These are phyloP conservation scores for Poteriospumella lacustris DNA, from an alignment of 108 stramenopile genomes.

Conservation along the genomic window DNA sequence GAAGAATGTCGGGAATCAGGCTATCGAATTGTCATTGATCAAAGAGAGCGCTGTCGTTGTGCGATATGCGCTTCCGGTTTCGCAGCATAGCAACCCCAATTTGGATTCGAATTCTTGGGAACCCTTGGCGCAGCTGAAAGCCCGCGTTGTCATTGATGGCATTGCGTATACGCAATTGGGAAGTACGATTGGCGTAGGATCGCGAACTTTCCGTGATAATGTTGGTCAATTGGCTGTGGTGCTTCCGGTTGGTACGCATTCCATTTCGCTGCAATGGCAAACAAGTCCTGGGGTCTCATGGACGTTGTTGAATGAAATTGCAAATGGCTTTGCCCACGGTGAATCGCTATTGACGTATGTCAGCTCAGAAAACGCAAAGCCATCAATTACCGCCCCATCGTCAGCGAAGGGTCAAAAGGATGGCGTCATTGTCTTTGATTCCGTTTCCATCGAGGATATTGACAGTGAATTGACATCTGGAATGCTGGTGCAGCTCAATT, in stretches of 20 bases:
- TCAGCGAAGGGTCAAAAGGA: conserved; percentile 26
- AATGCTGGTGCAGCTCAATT: conserved; percentile 14
- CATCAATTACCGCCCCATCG: conserved; percentile 27
- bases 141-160: conserved; percentile 48
- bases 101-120: conserved; percentile 54
- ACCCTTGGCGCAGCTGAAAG: conserved; percentile 37
- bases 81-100: conserved; percentile 49
- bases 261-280: conserved; percentile 56
- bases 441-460: not conserved
- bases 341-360: conserved; percentile 47
- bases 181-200: conserved; percentile 21
- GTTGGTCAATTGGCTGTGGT: conserved; percentile 41
- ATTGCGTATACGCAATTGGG: conserved; percentile 36
- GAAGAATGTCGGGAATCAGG: conserved; percentile 39
- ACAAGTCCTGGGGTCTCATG: conserved; percentile 30
- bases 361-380: conserved; percentile 41
- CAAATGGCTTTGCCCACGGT: conserved; percentile 35
- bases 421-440: not conserved
- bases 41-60: conserved; percentile 37
- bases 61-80: conserved; percentile 48
- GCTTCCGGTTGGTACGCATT: conserved; percentile 52
- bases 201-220: conserved; percentile 28
- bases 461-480: not conserved
- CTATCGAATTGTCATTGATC: conserved; percentile 33
- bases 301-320: conserved; percentile 42